Conservation (phyloP, 2,329 filamentous ascomycete genomes). For the Coniosporium tulheliwenetii region DNA sequence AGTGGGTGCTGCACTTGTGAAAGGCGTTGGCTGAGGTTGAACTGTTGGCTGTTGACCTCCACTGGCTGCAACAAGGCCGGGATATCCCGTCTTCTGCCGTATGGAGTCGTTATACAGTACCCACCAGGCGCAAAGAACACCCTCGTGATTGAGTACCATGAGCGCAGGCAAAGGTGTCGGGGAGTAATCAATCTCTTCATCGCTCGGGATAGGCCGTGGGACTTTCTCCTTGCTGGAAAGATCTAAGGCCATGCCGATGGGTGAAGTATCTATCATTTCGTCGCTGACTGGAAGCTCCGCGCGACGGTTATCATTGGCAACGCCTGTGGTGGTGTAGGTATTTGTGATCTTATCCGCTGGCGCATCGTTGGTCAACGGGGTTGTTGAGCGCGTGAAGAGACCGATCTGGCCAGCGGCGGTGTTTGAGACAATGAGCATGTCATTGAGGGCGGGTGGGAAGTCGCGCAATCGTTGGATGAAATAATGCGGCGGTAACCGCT, state of each 20-base stretch:
- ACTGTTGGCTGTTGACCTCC: constrained; percentile 10
- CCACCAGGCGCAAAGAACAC: constrained; percentile 78
- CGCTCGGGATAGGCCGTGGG: constrained; percentile 56
- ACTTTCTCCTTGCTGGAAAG: constrained; percentile 72
- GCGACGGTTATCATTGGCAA: constrained; percentile 57
- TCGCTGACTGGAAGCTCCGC: constrained; percentile 61
- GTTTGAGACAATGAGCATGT: constrained; percentile 68
- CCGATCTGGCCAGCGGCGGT: constrained; percentile 69
- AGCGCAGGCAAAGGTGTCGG: constrained; percentile 68
- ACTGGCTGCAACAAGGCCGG: constrained; percentile 44
- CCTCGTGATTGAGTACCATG: constrained; percentile 78
- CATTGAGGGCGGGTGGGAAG: constrained; percentile 66
- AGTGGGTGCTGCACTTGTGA: constrained; percentile 4
- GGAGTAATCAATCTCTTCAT: constrained; percentile 65
- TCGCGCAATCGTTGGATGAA: constrained; percentile 62
- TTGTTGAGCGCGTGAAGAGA: constrained; percentile 58
- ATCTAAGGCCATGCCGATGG: constrained; percentile 69
- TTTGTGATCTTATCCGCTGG: constrained; percentile 44
- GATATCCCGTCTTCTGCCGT: constrained; percentile 54
- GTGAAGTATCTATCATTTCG: constrained; percentile 52
- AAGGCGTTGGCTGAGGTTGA: constrained; percentile 7
- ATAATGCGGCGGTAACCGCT: constrained; percentile 55
- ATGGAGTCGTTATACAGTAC: constrained; percentile 81
- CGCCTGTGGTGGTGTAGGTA: constrained; percentile 58
- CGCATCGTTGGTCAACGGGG: constrained; percentile 46